A percentile compares a stretch with the other conserved stretches of the same genome.
Conservation (phyloP, 2,329 filamentous ascomycete genomes). For the Boeremia exigua region DNA sequence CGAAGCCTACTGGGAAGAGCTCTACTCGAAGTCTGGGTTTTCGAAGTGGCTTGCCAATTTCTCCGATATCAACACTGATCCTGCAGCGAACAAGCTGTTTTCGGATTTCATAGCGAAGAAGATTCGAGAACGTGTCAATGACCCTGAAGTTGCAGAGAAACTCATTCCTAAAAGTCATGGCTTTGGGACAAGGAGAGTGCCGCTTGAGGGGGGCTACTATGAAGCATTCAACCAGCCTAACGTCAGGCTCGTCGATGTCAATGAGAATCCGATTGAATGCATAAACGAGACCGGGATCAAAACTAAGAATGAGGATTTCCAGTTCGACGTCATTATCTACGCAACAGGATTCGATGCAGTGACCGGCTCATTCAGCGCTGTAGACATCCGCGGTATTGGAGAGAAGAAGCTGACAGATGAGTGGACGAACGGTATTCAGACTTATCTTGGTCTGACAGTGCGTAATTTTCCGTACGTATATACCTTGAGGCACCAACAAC, state of each 20-base stretch:
- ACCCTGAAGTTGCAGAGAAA: slow-evolving; percentile 53
- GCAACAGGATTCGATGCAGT: slow-evolving; percentile 53
- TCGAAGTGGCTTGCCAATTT: slow-evolving; percentile 28
- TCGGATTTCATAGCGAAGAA: slow-evolving; percentile 43
- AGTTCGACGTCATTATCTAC: slow-evolving; percentile 61
- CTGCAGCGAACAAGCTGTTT: slow-evolving; percentile 33
- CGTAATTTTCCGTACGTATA: slow-evolving; percentile 40
- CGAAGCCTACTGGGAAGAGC: slow-evolving; percentile 24
- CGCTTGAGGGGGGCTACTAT: slow-evolving; percentile 42
- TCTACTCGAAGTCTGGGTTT: slow-evolving; percentile 27
- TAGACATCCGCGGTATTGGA: slow-evolving; percentile 21
- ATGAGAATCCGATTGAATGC: slow-evolving; percentile 49
- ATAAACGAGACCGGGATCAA: slow-evolving; percentile 58
- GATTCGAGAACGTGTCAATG: slow-evolving; percentile 43
- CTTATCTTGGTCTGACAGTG: slow-evolving; percentile 37
- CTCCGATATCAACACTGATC: slow-evolving; percentile 27
- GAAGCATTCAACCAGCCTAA: slow-evolving; percentile 52
- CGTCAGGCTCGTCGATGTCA: slow-evolving; percentile 55
- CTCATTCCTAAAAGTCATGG: slow-evolving; percentile 48
- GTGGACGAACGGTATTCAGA: slow-evolving; percentile 30
- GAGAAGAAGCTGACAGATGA: slow-evolving; percentile 21
- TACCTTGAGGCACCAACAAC: slow-evolving; percentile 18
- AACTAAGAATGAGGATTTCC: slow-evolving; percentile 54
- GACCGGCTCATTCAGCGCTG: slow-evolving; percentile 39
- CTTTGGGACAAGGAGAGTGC: slow-evolving; percentile 34